Base-by-base conservation (phyloP, 371 early-diverging fungal genomes). In the Rhizomucor pusillus region DNA sequence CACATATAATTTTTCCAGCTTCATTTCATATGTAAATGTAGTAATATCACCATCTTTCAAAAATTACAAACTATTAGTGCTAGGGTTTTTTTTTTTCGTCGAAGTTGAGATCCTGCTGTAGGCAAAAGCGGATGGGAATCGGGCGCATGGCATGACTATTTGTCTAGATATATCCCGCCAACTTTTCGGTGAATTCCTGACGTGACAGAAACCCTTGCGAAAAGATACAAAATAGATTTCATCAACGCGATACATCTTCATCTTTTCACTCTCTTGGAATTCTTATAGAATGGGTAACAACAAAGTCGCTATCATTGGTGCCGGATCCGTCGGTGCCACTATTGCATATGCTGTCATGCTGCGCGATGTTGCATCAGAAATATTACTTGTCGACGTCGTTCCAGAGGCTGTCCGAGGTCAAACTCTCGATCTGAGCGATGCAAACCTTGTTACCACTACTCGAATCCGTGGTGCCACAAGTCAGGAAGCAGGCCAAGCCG, bases 311-410 rank as follows among this genome's bases (percentile, higher is more conserved):
- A 76, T 92, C 52, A 80, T 91, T 39, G 92, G 92, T 48, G 87
- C 90, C 47, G 92, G 92, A 43, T 82, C 89, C 24, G 92, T 92
- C 39, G 92, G 92, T n/a, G 81, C 91, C 1, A 71, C 90, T 16
- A 83, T 83, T 33, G 88, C 90, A 5, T 90, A 85, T 59, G 85
- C 89, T 11, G 69, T 88, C 35, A 72, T 90, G 52, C 71, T 89
- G 63, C 82, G 82, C 49, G 80, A 86, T 19, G 81, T 89, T 12
- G 74, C 84, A 9, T 84, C 84, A 3, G 87, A 89, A 59, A 70
- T 91, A 18, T 55, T 90, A n/a, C 63, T 92, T 47, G 87, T 89
- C 18, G 93, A 92, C 59, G 73, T 80, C 14, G 76, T 67, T 23
- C 65, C 71, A 12, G 82, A 87, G 48, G 69, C 79, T 19, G 85